Base-by-base conservation (phyloP, 2,329 filamentous ascomycete genomes). In the Fusarium sp. region DNA sequence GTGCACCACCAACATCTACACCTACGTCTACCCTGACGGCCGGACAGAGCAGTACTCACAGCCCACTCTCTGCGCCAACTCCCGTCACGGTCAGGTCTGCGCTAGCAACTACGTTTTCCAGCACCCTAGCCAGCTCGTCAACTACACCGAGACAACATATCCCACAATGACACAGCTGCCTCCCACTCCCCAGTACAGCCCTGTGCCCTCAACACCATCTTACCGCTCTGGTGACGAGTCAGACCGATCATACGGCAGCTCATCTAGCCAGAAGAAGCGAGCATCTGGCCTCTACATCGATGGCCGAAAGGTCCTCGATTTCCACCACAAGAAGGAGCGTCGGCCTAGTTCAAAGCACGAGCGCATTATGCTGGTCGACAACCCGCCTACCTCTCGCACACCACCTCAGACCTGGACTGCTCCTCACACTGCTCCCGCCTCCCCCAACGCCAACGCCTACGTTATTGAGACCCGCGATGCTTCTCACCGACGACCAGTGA, bases 1-100 rank as follows among this genome's bases (percentile, higher is more conserved):
- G 88, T 89, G 88, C 81, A 84, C 84, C 71, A 86, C 84, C 69
- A 83, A 87, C 76, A 72, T 86, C 60, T 87, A 84, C 82, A 82
- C 85, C 37, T 85, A 86, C 78, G 77, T 85, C 76, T 84, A 85
- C 82, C 83, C 86, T 5, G 85, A 88, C 78, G 86, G 86, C 67
- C 83, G 80, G 58, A 71, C 68, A 57, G 77, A 81, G 74, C 78
- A 80, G 59, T 74, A 77, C 39, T 80, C 82, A 58, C 83, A 84
- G 64, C 78, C 81, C 8, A 78, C 82, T 35, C 79, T 83, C 43
- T 86, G 86, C 82, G 72, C 80, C 13, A 76, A 81, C 20, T 83
- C 85, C 54, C 83, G 83, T 22, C 78, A 82, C 54, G 83, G 83
- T 65, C 77, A 81, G 33, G 83, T 83, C 64, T 89, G 88, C 82